phyloP scores from a whole-genome alignment of 768 basidiomycete genomes.

The Podaxis rugospora region DNA sequence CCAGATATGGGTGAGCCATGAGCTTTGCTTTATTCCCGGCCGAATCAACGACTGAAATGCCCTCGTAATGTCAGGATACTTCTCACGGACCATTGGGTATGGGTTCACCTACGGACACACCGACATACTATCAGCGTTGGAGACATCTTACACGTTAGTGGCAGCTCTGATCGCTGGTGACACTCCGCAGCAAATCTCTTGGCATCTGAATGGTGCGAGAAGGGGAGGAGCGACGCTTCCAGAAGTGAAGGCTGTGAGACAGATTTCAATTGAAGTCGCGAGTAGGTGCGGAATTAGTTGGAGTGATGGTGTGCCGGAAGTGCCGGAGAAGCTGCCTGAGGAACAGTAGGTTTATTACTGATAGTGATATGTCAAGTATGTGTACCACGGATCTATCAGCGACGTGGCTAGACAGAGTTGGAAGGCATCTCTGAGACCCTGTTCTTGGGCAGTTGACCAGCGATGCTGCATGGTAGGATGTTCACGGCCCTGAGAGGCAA shows the following conservation, averaged over 20 bases:
- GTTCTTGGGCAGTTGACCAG: not conserved
- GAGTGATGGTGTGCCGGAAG: conserved; percentile 50
- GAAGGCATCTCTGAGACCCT: no score
- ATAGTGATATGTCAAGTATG: not conserved
- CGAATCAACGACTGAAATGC: not conserved
- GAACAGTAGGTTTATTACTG: not conserved
- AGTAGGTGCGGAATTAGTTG: conserved; percentile 44
- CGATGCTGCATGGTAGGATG: no score
- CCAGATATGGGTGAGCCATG: conserved; percentile 56
- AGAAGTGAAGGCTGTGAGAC: conserved; percentile 49
- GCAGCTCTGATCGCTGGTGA: conserved; percentile 58
- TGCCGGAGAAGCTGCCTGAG: conserved; percentile 17
- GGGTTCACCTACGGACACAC: conserved; percentile 50
- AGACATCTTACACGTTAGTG: conserved; percentile 59
- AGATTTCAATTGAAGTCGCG: conserved; percentile 50
- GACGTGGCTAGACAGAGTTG: no score
- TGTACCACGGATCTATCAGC: not conserved
- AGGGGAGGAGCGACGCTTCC: conserved; percentile 50
- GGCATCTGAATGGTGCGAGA: conserved; percentile 58
- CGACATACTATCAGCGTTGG: conserved; percentile 41
- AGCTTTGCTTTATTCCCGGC: not conserved
- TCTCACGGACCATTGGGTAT: conserved; percentile 49
- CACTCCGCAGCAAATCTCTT: conserved; percentile 58
- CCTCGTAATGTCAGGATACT: conserved; percentile 39
- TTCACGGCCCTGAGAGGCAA: no score